Evolutionary conservation across 345 rosid species (phyloP).

Genomic region (Lepidium africanum): DNA sequence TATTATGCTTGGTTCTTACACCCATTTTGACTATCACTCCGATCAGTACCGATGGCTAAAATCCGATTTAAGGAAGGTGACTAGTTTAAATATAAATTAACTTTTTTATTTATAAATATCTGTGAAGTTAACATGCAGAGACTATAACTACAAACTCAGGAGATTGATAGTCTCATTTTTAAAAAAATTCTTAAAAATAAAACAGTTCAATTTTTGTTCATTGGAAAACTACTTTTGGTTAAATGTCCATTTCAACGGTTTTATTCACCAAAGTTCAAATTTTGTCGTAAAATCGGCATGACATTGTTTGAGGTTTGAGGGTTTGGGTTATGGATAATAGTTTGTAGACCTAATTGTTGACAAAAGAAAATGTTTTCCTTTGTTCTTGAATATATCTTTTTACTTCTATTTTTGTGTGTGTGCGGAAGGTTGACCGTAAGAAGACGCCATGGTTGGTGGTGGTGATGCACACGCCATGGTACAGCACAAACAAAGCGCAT

Average conservation of each 20-base stretch:
- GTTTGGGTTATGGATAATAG: too few relatives aligned
- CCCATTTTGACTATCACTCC: slow-evolving; percentile 41
- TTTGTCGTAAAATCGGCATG: too few relatives aligned
- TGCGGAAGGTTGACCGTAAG: slow-evolving; percentile 38
- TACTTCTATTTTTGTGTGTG: background rate
- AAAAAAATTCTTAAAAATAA: background rate
- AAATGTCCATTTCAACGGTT: too few relatives aligned
- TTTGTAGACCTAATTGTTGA: too few relatives aligned
- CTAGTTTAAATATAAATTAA: background rate
- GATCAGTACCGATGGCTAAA: slow-evolving; percentile 68
- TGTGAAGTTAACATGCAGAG: too few relatives aligned
- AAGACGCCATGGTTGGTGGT: slow-evolving; percentile 74
- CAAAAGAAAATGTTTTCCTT: background rate
- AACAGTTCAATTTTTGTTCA: background rate
- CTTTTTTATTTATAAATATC: too few relatives aligned
- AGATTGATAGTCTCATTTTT: background rate
- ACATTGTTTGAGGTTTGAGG: too few relatives aligned
- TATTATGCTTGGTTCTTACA: slow-evolving; percentile 63
- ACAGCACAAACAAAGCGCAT: slow-evolving; percentile 77
- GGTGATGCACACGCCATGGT: slow-evolving; percentile 85
- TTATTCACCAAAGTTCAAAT: too few relatives aligned
- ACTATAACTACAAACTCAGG: too few relatives aligned
- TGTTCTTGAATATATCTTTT: background rate
- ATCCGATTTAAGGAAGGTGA: slow-evolving; percentile 33
- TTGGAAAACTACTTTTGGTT: too few relatives aligned